Evolutionary conservation across 495 filamentous ascomycete genomes (phyloP), one percentile per base, ranked within the genome.

Genomic region (Podospora anserina): DNA sequence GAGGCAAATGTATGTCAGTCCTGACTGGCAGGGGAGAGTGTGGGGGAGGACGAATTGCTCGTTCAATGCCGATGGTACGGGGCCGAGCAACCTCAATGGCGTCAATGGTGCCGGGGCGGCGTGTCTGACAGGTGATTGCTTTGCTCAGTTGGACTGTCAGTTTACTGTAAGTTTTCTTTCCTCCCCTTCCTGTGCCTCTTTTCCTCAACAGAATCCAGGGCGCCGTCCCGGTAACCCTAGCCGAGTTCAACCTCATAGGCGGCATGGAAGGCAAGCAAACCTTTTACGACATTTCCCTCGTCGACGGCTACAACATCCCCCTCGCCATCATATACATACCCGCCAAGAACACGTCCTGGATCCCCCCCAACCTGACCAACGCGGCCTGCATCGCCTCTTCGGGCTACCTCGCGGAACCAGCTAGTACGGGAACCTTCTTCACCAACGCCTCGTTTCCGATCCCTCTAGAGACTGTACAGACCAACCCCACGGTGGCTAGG

Each of bases 41-140:
- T 94, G 91, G 91, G 91, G 88, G 20, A 81, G 91, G 63, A 93
- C 91, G 26, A 94, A 94, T 76, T 94, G 91, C 81, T 91, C 84
- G 56, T 91, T 91, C 75, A 86, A 87, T 74, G 77, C 76, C 26
- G 82, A 82, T 26, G 88, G 87, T 4, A 86, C 80, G 44, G 85
- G 79, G 18, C 81, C 86, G 30, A 76, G 71, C 55, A 81, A 81
- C 68, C 81, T 81, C 30, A 77, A 75, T 26, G 83, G 83, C 63
- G 76, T 91, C 68, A 85, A 87, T 74, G 80, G 81, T 27, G 79
- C 79, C 20, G 88, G 78, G 16, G 78, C 79, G 23, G 86, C 89
- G n/a, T 94, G 92, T 75, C 69, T 78, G 61, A 91, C 90, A 0
- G 91, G 91, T 4, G 91, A 94, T 74, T 94, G 92, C 72, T 83